Evolutionary conservation across 139 green algal species (phyloP), one percentile per base, ranked within the genome.

Genomic region (Chlamydomonas sphaeroides): DNA sequence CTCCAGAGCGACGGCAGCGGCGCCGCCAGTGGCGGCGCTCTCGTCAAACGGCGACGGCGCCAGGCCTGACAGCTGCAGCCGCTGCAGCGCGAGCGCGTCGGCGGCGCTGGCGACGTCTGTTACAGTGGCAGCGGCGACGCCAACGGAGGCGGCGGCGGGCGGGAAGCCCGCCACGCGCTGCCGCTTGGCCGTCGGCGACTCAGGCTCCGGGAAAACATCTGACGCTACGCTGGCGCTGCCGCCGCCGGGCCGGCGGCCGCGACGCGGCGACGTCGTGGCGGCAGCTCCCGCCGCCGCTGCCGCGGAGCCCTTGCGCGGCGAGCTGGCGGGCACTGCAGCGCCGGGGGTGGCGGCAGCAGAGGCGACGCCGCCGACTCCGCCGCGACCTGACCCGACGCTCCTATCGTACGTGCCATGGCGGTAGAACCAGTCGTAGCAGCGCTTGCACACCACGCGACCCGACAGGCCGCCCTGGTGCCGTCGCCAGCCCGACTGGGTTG

Each of bases 381-480:
- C 28, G 14, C n/a, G 30, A n/a, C n/a, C n/a, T 28, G 61, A 33
- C 45, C n/a, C 23, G 26, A 25, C 28, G 25, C 18, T 25, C 20
- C 72, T 41, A 3, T 79, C 72, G 61, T 79, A 79, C 35, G 72
- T 79, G 56, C 72, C 72, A 36, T 79, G 72, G n/a, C 72, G 56
- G 72, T 79, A 79, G 56, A 67, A 35, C 72, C 72, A 79, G 56
- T 79, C 72, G 57, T 79, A 79, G 53, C 72, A 79, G 56, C 72
- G 72, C 53, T 79, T 79, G 72, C 72, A 79, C 56, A 79, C 72
- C 5, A 79, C 56, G 36, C n/a, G 26, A 3, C 72, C 72, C 5
- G 65, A 5, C 38, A 53, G n/a, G 51, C 53, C 53, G 36, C 38
- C 72, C 56, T 79, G 36, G 72, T 79, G 72, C 25, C 56, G 72